Percentiles rank a stretch among this genome's conserved stretches.
phyloP scores from a whole-genome alignment of 179 eudicot genomes.

The Silene coronaria region DNA sequence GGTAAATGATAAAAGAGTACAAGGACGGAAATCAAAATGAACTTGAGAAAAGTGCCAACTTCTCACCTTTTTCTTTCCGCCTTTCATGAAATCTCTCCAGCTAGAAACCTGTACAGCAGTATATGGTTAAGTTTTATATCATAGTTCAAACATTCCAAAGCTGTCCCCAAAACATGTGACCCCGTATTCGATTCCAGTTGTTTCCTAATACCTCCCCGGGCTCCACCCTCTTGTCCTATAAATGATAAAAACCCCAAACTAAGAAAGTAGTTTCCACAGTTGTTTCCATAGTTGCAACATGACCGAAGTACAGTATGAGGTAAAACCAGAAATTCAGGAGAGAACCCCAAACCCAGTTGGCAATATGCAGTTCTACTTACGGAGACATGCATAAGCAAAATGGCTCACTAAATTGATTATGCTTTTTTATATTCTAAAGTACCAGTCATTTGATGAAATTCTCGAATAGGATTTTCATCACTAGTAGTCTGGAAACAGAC shows the following conservation, averaged over 20 bases:
- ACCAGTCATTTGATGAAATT: too few relatives aligned
- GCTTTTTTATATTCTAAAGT: too few relatives aligned
- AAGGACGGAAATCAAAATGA: neutral
- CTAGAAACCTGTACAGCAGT: conserved; percentile 56
- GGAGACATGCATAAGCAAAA: too few relatives aligned
- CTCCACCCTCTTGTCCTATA: too few relatives aligned
- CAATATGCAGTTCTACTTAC: too few relatives aligned
- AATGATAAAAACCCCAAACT: neutral
- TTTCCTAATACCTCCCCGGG: neutral
- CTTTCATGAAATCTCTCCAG: conserved; percentile 97
- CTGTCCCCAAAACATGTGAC: neutral
- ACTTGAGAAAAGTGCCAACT: neutral
- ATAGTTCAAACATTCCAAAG: neutral
- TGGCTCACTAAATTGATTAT: too few relatives aligned
- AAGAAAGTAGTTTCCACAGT: neutral
- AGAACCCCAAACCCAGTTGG: too few relatives aligned
- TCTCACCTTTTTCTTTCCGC: conserved; percentile 73
- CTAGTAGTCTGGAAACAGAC: too few relatives aligned
- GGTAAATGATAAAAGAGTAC: neutral
- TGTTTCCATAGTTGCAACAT: neutral
- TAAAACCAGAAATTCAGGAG: too few relatives aligned
- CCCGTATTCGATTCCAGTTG: neutral
- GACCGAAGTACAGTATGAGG: neutral
- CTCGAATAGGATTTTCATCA: too few relatives aligned
- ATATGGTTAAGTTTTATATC: neutral